A percentile compares a stretch with the other conserved stretches of the same genome.
Evolutionary conservation across 116 monocot species (phyloP).

Genomic region (Dioscorea cayenensis): DNA sequence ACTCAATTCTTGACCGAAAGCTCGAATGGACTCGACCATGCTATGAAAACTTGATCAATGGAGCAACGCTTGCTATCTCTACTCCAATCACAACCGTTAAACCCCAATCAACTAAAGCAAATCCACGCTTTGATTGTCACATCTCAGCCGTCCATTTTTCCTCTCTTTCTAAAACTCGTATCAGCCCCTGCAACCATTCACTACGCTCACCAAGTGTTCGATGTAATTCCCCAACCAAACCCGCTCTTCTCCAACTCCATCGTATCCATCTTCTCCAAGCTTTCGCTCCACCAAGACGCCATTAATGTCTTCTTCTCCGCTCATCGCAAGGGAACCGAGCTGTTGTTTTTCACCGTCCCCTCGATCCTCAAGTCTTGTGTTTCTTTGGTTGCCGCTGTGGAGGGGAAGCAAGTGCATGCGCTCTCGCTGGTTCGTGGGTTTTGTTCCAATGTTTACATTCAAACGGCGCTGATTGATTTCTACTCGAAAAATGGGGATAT

Average conservation of each 20-base stretch:
- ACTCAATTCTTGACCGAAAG: too few species aligned
- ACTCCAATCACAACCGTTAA: conserved; percentile 12
- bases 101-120: conserved; percentile 23
- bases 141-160: conserved; percentile 9
- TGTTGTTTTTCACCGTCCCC: conserved; percentile 35
- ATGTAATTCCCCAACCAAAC: conserved; percentile 32
- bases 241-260: conserved; percentile 28
- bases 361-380: conserved; percentile 52
- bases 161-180: conserved; percentile 15
- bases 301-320: conserved; percentile 30
- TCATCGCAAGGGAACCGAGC: conserved; percentile 11
- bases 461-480: conserved; percentile 71
- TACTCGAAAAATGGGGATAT: conserved; percentile 62
- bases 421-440: conserved; percentile 33
- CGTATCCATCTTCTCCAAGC: conserved; percentile 51
- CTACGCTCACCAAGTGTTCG: conserved; percentile 55
- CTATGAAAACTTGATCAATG: background rate
- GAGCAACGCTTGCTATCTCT: conserved; percentile 3
- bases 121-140: conserved; percentile 36
- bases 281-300: conserved; percentile 33
- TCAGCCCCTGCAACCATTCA: conserved; percentile 17
- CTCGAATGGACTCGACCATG: too few species aligned
- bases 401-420: conserved; percentile 46
- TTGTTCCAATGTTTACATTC: conserved; percentile 40
- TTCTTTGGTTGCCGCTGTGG: conserved; percentile 14